Conservation (phyloP, 352 stramenopile species). For the Pythium periplocum region DNA sequence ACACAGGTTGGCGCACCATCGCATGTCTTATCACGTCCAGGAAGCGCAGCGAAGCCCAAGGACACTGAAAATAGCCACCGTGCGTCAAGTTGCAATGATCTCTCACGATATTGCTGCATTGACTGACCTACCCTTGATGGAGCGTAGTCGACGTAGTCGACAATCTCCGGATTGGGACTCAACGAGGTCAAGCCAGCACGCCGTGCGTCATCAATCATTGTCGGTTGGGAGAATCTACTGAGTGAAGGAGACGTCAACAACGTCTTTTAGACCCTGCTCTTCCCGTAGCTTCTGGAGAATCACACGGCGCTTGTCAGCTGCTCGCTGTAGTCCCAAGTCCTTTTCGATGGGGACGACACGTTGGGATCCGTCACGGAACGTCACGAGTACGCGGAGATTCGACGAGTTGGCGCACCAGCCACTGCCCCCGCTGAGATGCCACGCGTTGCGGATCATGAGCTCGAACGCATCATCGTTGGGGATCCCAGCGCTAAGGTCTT, state of each 20-base stretch:
- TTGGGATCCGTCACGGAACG: slow-evolving; percentile 62
- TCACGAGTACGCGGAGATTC: slow-evolving; percentile 66
- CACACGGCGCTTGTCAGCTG: slow-evolving; percentile 40
- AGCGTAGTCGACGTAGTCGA: too few relatives aligned
- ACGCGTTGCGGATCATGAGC: slow-evolving; percentile 82
- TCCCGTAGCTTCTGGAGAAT: slow-evolving; percentile 34
- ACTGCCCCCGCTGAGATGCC: slow-evolving; percentile 77
- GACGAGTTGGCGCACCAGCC: slow-evolving; percentile 75
- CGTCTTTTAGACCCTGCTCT: slow-evolving; percentile 40
- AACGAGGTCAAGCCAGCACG: too few relatives aligned
- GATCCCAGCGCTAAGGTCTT: slow-evolving; percentile 81
- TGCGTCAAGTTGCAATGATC: too few relatives aligned
- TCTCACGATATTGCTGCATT: too few relatives aligned
- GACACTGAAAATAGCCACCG: too few relatives aligned
- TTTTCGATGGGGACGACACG: slow-evolving; percentile 67
- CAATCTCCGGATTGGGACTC: too few relatives aligned
- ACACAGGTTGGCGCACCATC: too few relatives aligned
- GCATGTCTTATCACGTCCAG: too few relatives aligned
- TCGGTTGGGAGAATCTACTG: slow-evolving; percentile 8
- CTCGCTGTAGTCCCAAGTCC: slow-evolving; percentile 43
- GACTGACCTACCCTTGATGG: too few relatives aligned
- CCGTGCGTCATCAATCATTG: too few relatives aligned
- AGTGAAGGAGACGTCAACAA: slow-evolving; percentile 50
- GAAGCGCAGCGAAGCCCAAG: too few relatives aligned
- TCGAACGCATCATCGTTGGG: slow-evolving; percentile 82